A percentile compares a stretch with the other conserved stretches of the same genome.
phyloP scores from a whole-genome alignment of 805 yeast genomes.

The Zygoascus ofunaensis region DNA sequence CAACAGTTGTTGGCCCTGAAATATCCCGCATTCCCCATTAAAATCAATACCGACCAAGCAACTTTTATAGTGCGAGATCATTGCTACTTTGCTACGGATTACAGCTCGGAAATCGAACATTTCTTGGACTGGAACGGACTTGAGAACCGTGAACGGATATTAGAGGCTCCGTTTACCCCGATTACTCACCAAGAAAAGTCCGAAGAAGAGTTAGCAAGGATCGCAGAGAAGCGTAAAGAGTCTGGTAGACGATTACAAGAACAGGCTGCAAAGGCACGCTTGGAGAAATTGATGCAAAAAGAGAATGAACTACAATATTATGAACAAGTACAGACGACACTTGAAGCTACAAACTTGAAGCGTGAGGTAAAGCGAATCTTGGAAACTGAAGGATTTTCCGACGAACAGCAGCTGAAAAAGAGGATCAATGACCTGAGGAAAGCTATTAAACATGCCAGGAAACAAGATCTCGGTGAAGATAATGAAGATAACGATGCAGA shows the following conservation, averaged over 20 bases:
- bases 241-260: conserved; percentile 85
- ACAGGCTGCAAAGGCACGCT: conserved; percentile 77
- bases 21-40: conserved; percentile 86
- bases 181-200: conserved; percentile 55
- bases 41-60: conserved; percentile 53
- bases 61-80: conserved; percentile 61
- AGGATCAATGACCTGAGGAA: conserved; percentile 56
- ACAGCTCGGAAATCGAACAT: conserved; percentile 49
- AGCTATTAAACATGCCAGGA: conserved; percentile 57
- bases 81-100: conserved; percentile 69
- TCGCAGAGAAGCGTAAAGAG: conserved; percentile 72
- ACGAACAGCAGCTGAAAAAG: conserved; percentile 59
- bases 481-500: conserved; percentile 37
- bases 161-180: conserved; percentile 75
- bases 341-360: conserved; percentile 31
- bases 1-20: conserved; percentile 59
- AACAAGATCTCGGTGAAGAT: conserved; percentile 51
- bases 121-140: conserved; percentile 54
- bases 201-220: conserved; percentile 70
- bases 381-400: conserved; percentile 69
- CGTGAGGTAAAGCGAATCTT: conserved; percentile 47
- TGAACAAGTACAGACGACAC: conserved; percentile 44
- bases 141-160: conserved; percentile 59
- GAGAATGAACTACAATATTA: conserved; percentile 75
- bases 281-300: conserved; percentile 70